phyloP scores from a whole-genome alignment of 805 yeast species.

The Yarrowia sp. region DNA sequence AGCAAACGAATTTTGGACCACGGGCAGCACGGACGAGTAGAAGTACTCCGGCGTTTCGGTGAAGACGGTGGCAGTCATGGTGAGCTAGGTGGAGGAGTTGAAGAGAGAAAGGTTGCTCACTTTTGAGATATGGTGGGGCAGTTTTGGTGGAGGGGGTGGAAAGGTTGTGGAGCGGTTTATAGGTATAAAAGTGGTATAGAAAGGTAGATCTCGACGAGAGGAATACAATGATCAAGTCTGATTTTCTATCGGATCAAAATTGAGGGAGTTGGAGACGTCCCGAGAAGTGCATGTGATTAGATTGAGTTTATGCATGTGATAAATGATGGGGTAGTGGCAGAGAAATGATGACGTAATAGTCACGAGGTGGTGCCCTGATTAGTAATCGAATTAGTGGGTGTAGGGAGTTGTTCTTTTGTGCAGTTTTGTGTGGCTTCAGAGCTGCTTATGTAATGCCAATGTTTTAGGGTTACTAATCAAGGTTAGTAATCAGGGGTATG shows the following conservation, averaged over 20 bases:
- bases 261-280: not conserved
- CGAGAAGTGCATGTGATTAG: conserved; percentile 27
- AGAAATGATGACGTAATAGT: too few species aligned
- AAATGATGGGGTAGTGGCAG: conserved; percentile 1
- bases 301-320: conserved; percentile 33
- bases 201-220: not conserved
- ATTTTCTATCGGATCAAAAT: not conserved
- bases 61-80: conserved; percentile 21
- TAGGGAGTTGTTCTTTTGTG: too few species aligned
- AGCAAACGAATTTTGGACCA: conserved; percentile 11
- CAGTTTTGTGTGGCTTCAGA: too few species aligned
- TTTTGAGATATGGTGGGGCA: not conserved
- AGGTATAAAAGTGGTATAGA: not conserved
- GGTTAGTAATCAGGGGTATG: too few species aligned
- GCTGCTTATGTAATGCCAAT: too few species aligned
- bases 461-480: too few species aligned
- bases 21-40: conserved; percentile 13
- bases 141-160: not conserved
- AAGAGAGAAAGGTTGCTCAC: conserved; percentile 10
- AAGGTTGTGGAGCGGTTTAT: not conserved
- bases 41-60: conserved; percentile 31
- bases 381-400: not conserved
- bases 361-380: not conserved
- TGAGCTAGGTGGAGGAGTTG: not conserved
- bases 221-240: not conserved